A percentile compares a stretch with the other conserved stretches of the same genome.
Conservation (phyloP, 2,329 filamentous ascomycete genomes). For the Zasmidium cellare region DNA sequence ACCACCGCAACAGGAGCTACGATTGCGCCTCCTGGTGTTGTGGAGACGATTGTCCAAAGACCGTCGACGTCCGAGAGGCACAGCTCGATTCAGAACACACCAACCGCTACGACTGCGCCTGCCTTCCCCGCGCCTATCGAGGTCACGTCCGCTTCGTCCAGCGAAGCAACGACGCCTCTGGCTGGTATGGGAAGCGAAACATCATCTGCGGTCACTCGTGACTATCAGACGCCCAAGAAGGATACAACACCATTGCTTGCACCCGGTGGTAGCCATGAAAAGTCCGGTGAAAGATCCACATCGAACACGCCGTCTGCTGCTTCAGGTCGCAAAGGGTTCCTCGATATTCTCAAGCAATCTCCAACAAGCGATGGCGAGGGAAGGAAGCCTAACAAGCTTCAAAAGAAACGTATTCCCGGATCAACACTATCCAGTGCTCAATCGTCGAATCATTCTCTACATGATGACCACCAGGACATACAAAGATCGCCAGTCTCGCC, state of each 20-base stretch:
- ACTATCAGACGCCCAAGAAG: constrained; percentile 33
- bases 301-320: constrained; percentile 29
- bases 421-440: constrained; percentile 84
- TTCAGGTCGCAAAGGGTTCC: constrained; percentile 44
- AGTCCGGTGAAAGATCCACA: constrained; percentile 26
- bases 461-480: constrained; percentile 31
- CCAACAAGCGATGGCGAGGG: constrained; percentile 53
- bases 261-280: constrained; percentile 26
- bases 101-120: constrained; percentile 30
- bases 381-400: constrained; percentile 83
- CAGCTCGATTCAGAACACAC: constrained; percentile 32
- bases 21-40: constrained; percentile 11
- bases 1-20: constrained; percentile 11
- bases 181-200: constrained; percentile 31
- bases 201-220: constrained; percentile 28
- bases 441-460: constrained; percentile 74
- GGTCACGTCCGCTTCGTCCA: constrained; percentile 42
- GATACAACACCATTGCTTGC: constrained; percentile 39
- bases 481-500: constrained; percentile 31
- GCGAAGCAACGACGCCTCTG: constrained; percentile 37
- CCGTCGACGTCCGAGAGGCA: constrained; percentile 18
- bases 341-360: constrained; percentile 70
- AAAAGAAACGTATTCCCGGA: constrained; percentile 79
- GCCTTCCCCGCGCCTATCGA: constrained; percentile 37
- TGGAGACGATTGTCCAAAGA: constrained; percentile 20